Conservation (phyloP, 768 basidiomycete species). For the Agaricus subrufescens region DNA sequence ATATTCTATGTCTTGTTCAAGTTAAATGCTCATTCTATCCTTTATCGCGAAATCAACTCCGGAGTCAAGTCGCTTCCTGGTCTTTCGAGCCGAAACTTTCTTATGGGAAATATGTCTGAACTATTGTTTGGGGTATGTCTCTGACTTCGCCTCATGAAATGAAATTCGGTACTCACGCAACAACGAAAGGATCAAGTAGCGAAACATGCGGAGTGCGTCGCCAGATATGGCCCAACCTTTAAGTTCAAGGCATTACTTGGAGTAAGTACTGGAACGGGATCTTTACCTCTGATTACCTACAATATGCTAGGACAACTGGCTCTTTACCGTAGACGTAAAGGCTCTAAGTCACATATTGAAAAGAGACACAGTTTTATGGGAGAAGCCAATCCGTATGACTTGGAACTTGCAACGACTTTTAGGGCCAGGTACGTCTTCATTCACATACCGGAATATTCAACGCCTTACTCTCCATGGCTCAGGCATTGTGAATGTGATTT, state of each 20-base stretch:
- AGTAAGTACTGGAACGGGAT: slow-evolving; percentile 23
- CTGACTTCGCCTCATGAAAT: not conserved
- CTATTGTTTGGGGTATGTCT: not conserved
- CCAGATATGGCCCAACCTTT: slow-evolving; percentile 43
- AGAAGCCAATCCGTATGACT: slow-evolving; percentile 43
- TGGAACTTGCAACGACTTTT: slow-evolving; percentile 36
- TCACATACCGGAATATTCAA: no score
- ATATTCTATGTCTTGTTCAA: not conserved
- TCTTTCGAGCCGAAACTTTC: not conserved
- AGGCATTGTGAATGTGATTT: no score
- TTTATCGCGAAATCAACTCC: slow-evolving; percentile 10
- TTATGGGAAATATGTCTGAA: slow-evolving; percentile 3
- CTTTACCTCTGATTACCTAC: no score
- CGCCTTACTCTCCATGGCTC: no score
- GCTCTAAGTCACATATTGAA: slow-evolving; percentile 63
- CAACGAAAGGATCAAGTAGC: slow-evolving; percentile 14
- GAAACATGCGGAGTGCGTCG: slow-evolving; percentile 34
- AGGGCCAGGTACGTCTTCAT: slow-evolving; percentile 29
- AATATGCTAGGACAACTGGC: slow-evolving; percentile 21
- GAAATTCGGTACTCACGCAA: not conserved
- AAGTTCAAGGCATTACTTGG: slow-evolving; percentile 39
- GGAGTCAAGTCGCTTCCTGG: slow-evolving; percentile 12
- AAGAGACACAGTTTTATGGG: slow-evolving; percentile 44
- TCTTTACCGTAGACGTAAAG: slow-evolving; percentile 57
- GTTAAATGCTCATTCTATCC: not conserved